phyloP scores from a whole-genome alignment of 1,284 basidiomycete species.

The Malassezia restricta region DNA sequence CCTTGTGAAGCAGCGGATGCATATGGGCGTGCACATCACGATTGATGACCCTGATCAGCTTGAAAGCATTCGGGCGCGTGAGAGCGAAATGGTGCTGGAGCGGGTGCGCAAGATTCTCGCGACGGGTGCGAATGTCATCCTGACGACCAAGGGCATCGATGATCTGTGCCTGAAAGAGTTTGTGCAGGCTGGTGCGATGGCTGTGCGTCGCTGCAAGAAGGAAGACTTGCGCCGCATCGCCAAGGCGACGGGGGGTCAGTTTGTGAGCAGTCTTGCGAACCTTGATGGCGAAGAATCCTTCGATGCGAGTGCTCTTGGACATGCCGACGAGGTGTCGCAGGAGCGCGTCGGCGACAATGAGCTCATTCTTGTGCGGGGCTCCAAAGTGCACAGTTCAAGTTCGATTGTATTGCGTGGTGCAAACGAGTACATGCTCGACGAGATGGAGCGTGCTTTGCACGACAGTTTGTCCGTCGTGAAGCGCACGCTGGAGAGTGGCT shows the following conservation, averaged over 20 bases:
- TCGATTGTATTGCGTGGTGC: conserved; percentile 91
- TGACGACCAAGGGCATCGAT: conserved; percentile 98
- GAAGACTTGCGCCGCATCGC: conserved; percentile 95
- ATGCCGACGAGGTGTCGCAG: conserved; percentile 89
- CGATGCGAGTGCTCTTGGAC: conserved; percentile 75
- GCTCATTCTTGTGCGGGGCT: conserved; percentile 90
- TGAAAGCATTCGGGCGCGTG: conserved; percentile 86
- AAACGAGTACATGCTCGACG: conserved; percentile 98
- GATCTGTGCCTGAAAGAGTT: conserved; percentile 97
- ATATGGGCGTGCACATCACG: conserved; percentile 91
- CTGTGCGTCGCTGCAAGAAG: conserved; percentile 90
- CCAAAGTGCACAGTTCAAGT: conserved; percentile 83
- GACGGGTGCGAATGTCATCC: conserved; percentile 86
- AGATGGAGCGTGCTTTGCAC: conserved; percentile 95
- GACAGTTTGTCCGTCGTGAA: conserved; percentile 93
- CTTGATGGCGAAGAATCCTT: conserved; percentile 97
- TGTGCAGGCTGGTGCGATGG: conserved; percentile 97
- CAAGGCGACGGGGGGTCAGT: conserved; percentile 86
- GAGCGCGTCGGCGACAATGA: conserved; percentile 98
- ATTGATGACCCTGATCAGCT: conserved; percentile 94
- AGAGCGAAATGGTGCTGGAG: conserved; percentile 91
- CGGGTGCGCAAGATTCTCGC: conserved; percentile 90
- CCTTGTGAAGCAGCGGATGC: conserved; percentile 92
- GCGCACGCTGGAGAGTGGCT: conserved; percentile 86
- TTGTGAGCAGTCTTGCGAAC: conserved; percentile 86